Percentiles rank a stretch among this genome's conserved stretches.
Conservation (phyloP, 176 grass and related monocot genomes). For the Otatea glauca region DNA sequence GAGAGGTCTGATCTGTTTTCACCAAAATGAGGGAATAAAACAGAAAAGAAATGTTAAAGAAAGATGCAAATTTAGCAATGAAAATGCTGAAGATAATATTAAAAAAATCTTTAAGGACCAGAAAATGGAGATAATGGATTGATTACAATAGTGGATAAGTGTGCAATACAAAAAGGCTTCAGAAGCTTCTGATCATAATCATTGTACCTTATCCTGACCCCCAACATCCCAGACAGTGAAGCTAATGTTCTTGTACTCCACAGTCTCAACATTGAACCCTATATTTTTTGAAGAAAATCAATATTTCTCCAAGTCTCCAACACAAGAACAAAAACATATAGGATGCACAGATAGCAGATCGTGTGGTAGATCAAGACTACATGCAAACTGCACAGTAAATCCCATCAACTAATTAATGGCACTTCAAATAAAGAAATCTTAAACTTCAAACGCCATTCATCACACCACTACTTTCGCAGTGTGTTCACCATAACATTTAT, state of each 20-base stretch:
- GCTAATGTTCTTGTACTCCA: conserved; percentile 95
- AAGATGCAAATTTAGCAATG: background rate
- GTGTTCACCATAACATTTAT: background rate
- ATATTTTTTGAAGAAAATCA: background rate
- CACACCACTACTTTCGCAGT: background rate
- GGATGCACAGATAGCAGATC: background rate
- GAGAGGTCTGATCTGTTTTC: conserved; percentile 50
- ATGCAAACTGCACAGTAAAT: background rate
- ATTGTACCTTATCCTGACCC: conserved; percentile 84
- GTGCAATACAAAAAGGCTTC: background rate
- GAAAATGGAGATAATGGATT: background rate
- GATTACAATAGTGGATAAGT: background rate
- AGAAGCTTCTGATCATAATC: background rate
- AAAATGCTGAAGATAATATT: background rate
- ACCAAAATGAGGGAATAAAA: background rate
- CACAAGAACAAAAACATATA: background rate
- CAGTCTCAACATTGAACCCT: conserved; percentile 90
- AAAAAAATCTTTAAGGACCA: background rate
- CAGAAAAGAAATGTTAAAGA: background rate
- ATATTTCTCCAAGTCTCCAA: background rate
- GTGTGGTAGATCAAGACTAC: background rate
- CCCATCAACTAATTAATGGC: background rate
- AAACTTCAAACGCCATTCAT: background rate
- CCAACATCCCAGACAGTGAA: conserved; percentile 93
- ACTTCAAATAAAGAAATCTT: background rate